Evolutionary conservation across 306 rosid species (phyloP), one percentile per base, ranked within the genome.

Genomic region (Ormosia emarginata): DNA sequence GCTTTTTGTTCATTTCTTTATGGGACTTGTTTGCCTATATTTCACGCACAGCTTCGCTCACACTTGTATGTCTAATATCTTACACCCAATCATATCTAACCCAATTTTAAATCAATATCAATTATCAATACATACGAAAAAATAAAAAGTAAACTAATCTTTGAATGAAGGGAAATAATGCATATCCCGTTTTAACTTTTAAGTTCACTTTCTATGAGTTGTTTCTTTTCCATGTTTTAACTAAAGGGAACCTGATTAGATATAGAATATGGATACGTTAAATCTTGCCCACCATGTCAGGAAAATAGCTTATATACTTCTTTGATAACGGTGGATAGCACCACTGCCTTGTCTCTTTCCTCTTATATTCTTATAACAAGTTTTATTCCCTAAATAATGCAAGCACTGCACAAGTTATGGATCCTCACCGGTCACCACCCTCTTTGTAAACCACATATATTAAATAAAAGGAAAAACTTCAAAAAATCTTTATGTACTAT

Each of bases 351-450:
- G 90, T 81, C 90, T 44, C 68, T 77, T 46, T 81, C 79, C 78
- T 43, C 14, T 73, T 72, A 78, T 62, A 71, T 43, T 83, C 47
- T 79, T 75, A 44, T 57, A 57, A 32, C 46, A 9, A 29, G 75
- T 66, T 69, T 76, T 75, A 85, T 77, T 79, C 88, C 71, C 83
- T 79, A 76, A 72, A 87, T 90, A 83, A 83, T 87, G 69, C 72
- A 64, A 18, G 29, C 52, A 68, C 24, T 52, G 65, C 78, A 68
- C 13, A 55, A 53, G 57, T 50, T 3, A 84, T 52, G 56, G 65
- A 67, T 52, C 81, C 58, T 58, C 74, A 81, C 39, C 49, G 14
- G 18, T 4, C 72, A 61, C 63, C 67, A 3, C 40, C 68, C 30
- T 65, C 75, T 82, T 65, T 69, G 69, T 58, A 71, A 79, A 67